Conservation (phyloP, 169 alveolate genomes). For the Cryptosporidium bovis region DNA sequence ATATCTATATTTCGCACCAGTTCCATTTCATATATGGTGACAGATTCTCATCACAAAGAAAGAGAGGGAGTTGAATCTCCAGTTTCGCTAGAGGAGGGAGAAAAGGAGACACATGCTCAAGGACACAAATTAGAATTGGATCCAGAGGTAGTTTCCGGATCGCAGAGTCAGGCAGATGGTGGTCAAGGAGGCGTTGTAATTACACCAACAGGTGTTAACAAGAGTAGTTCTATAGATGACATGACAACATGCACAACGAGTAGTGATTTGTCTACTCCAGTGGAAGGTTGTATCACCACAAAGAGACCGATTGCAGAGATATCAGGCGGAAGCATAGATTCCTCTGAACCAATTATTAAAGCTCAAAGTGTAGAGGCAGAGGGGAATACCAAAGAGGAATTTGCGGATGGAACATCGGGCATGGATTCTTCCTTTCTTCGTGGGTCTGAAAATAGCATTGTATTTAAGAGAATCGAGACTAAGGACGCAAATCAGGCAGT, state of each 20-base stretch:
- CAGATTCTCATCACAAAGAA: no score
- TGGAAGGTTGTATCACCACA: conserved; percentile 4
- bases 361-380: conserved; percentile 1
- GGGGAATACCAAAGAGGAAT: not conserved
- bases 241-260: conserved; percentile 69
- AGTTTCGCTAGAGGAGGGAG: no score
- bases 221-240: conserved; percentile 50
- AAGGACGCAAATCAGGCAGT: conserved; percentile 10
- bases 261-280: conserved; percentile 43
- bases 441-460: conserved; percentile 4
- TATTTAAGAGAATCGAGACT: conserved; percentile 19
- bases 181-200: conserved; percentile 42
- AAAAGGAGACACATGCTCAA: not conserved
- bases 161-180: conserved; percentile 10
- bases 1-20: no score
- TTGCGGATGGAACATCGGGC: not conserved
- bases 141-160: conserved; percentile 32
- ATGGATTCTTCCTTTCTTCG: conserved; percentile 27
- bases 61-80: no score
- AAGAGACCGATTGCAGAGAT: conserved; percentile 63
- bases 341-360: conserved; percentile 17
- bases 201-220: conserved; percentile 72
- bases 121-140: conserved; percentile 18
- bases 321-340: conserved; percentile 1
- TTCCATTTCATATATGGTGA: no score